phyloP scores from a whole-genome alignment of 495 filamentous ascomycete genomes.

The Cercophora scortea region DNA sequence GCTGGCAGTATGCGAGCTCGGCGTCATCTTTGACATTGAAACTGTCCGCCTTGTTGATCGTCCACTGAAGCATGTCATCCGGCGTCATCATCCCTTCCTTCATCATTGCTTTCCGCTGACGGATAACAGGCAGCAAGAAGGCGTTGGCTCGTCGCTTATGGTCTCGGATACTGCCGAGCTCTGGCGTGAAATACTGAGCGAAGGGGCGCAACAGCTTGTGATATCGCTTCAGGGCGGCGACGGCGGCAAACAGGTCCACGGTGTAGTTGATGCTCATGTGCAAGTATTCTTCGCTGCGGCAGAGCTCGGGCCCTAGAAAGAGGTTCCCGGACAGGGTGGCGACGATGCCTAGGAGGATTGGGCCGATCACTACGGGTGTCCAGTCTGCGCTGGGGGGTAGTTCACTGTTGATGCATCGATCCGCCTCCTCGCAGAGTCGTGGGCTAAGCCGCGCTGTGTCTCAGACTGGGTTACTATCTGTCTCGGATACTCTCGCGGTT shows the following conservation, averaged over 20 bases:
- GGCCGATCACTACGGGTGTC: not conserved
- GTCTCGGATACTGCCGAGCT: not conserved
- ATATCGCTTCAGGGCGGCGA: constrained; percentile 13
- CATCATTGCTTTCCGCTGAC: not conserved
- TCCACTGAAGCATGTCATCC: not conserved
- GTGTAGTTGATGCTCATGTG: constrained; percentile 9
- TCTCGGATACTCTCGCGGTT: not conserved
- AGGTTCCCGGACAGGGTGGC: constrained; percentile 32
- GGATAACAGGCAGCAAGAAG: not conserved
- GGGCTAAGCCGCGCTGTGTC: not conserved
- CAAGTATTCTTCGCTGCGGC: constrained; percentile 34
- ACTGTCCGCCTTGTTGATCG: not conserved
- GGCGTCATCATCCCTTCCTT: not conserved
- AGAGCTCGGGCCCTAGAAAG: constrained; percentile 33
- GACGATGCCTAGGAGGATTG: constrained; percentile 19
- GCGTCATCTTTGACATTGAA: not conserved
- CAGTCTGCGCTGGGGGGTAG: not conserved
- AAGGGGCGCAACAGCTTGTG: not conserved
- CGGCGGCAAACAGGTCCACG: not conserved
- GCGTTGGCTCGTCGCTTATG: not conserved
- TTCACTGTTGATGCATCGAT: not conserved
- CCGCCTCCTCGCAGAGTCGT: not conserved
- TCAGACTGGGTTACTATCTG: no score
- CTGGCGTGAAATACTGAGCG: not conserved
- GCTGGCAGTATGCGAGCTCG: not conserved